Evolutionary conservation across 2,329 filamentous ascomycete species (phyloP), one percentile per base, ranked within the genome.

Genomic region (Ilyonectria sp.): DNA sequence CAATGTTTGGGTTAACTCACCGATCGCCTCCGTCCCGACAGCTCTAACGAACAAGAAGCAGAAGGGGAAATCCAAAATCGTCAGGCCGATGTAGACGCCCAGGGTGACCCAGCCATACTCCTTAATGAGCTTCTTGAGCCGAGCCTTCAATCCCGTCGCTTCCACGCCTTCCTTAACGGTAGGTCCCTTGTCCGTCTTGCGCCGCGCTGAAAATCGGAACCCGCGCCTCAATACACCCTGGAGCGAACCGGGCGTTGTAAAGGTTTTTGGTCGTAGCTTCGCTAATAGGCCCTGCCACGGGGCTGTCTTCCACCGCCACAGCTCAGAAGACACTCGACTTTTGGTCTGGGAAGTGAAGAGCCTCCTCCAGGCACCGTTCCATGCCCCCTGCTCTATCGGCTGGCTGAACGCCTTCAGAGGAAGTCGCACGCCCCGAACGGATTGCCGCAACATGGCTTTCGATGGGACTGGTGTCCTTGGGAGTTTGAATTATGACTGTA

Each of bases 21-120:
- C 95, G 76, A 99, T 96, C 62, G 89, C 89, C 29, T 99, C 96
- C 0, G 93, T 93, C 17, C 96, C 96, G 2, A 97, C 87, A 59
- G 91, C 84, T 64, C 92, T 89, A 53, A 99, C 96, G 10, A 96
- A 90, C 61, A 97, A 82, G 83, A 97, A 99, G 83, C 95, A 98
- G 79, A 98, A 93, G 0, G 96, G 96, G 72, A 98, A 97, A 82
- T 99, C 96, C 58, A 97, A 83, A 43, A 93, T 92, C 47, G 93
- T 95, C 61, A 99, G 83, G 1, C 86, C 86, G 11, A 98, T 81
- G 81, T 99, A 99, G 15, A 99, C 93, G n/a, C 94, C 95, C 6
- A 98, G 82, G 1, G 95, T 95, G 4, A 93, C 89, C 94, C 95
- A 98, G 46, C 96, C 96, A 80, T 99, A 99, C 80, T 98, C 95